phyloP scores from a whole-genome alignment of 1,139 yeast species.

The Blastobotrys petasosporus region DNA sequence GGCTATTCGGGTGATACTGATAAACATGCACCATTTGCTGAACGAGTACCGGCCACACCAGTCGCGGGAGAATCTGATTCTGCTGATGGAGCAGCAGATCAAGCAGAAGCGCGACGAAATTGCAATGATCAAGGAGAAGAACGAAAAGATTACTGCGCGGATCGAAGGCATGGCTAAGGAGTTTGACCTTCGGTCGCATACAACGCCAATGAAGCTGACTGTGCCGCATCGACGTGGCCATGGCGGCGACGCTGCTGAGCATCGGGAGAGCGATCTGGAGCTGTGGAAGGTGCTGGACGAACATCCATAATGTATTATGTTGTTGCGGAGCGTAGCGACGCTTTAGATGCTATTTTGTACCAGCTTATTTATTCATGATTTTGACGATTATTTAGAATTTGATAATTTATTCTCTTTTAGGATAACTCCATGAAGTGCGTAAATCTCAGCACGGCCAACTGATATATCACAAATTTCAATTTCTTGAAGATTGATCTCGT shows the following conservation, averaged over 20 bases:
- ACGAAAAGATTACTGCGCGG: constrained; percentile 22
- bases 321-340: too few relatives aligned
- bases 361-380: too few relatives aligned
- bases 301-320: not conserved
- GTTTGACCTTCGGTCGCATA: constrained; percentile 11
- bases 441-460: too few relatives aligned
- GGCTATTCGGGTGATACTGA: constrained; percentile 63
- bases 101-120: constrained; percentile 23
- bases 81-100: constrained; percentile 52
- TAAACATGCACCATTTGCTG: constrained; percentile 76
- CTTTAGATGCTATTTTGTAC: too few relatives aligned
- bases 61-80: constrained; percentile 70
- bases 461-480: too few relatives aligned
- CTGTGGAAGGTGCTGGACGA: constrained; percentile 9
- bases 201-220: not conserved
- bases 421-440: too few relatives aligned
- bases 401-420: too few relatives aligned
- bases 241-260: constrained; percentile 3
- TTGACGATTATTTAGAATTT: too few relatives aligned
- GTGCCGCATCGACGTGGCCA: not conserved
- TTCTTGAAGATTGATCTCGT: too few relatives aligned
- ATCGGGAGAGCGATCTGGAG: constrained; percentile 13
- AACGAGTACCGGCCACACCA: constrained; percentile 89
- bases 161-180: constrained; percentile 23
- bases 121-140: constrained; percentile 23